phyloP scores from a whole-genome alignment of 306 rosid genomes.

The Corylus avellana region DNA sequence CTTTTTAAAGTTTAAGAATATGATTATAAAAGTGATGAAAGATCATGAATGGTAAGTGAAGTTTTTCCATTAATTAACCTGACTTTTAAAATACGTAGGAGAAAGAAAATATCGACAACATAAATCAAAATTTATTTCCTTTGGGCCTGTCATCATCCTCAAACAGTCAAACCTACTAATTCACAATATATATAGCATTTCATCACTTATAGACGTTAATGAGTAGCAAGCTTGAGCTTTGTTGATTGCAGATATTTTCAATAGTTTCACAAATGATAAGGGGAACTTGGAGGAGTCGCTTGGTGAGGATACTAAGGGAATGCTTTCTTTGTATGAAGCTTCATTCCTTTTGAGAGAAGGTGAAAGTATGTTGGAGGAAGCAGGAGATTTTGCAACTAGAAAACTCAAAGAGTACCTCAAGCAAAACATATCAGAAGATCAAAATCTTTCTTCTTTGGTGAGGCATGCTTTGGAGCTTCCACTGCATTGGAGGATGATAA shows the following conservation, averaged over 20 bases:
- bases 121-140: too few species aligned
- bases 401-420: neutral
- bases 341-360: constrained; percentile 11
- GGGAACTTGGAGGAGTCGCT: neutral
- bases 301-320: constrained; percentile 10
- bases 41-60: too few species aligned
- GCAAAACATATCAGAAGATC: neutral
- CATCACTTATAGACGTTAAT: too few species aligned
- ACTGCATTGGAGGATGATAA: constrained; percentile 18
- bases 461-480: constrained; percentile 28
- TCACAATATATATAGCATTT: too few species aligned
- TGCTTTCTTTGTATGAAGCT: constrained; percentile 21
- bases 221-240: neutral
- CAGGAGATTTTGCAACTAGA: constrained; percentile 13
- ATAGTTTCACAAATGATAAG: neutral
- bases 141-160: too few species aligned
- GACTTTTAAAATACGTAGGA: too few species aligned
- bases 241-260: constrained; percentile 16
- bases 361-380: constrained; percentile 7
- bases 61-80: neutral
- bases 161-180: too few species aligned
- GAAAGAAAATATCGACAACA: too few species aligned
- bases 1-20: too few species aligned
- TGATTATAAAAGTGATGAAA: too few species aligned
- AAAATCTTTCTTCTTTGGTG: neutral